phyloP scores from a whole-genome alignment of 139 green algal genomes.

The Pleodorina starrii region DNA sequence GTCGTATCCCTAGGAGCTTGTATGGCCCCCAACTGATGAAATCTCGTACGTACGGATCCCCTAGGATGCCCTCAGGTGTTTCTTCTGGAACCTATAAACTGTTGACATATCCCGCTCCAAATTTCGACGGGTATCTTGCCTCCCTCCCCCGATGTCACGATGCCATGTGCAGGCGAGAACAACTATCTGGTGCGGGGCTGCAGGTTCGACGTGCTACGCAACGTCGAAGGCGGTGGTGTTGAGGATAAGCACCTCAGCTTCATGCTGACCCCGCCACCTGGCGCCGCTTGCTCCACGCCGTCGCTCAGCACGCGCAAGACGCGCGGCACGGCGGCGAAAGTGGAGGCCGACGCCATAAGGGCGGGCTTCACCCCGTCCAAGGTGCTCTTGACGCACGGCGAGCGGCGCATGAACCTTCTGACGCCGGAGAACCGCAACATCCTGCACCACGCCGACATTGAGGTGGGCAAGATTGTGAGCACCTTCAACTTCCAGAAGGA shows the following conservation, averaged over 20 bases:
- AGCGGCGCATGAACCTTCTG: conserved; percentile 93
- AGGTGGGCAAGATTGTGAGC: conserved; percentile 79
- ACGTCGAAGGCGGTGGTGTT: conserved; percentile 82
- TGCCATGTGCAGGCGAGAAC: conserved; percentile 73
- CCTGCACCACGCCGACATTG: conserved; percentile 81
- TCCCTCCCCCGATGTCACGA: too few species aligned
- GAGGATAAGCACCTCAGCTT: conserved; percentile 68
- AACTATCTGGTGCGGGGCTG: conserved; percentile 79
- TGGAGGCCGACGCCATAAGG: neutral
- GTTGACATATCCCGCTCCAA: too few species aligned
- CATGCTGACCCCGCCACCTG: conserved; percentile 20
- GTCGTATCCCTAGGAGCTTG: too few species aligned
- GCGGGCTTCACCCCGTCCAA: conserved; percentile 66
- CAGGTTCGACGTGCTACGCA: conserved; percentile 91
- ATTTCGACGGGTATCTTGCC: too few species aligned
- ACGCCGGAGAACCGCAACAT: conserved; percentile 67
- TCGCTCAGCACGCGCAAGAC: conserved; percentile 21
- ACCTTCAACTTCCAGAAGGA: conserved; percentile 95
- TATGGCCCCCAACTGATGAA: too few species aligned
- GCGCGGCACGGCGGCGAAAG: neutral
- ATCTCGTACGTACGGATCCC: too few species aligned
- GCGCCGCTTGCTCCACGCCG: conserved; percentile 48
- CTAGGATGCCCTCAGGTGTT: too few species aligned
- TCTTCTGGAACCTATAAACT: too few species aligned
- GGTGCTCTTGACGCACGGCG: conserved; percentile 77